Conservation (phyloP, 2,329 filamentous ascomycete species). For the Verruconis gallopava region DNA sequence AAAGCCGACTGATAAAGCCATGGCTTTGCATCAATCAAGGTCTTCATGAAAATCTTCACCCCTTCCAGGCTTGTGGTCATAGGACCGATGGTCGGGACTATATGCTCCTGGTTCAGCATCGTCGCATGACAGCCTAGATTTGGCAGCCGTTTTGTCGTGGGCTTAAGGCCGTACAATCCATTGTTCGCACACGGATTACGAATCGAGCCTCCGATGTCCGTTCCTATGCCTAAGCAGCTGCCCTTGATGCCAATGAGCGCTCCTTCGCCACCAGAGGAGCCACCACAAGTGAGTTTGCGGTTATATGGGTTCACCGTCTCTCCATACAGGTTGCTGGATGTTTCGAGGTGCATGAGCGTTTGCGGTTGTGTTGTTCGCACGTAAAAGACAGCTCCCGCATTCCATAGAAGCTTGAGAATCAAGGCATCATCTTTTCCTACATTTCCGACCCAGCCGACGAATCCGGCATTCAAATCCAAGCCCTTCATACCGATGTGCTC, state of each 20-base stretch:
- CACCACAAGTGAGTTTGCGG: conserved; percentile 36
- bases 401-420: conserved; percentile 33
- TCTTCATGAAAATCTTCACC: conserved; percentile 40
- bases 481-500: conserved; percentile 40
- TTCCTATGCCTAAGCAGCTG: conserved; percentile 39
- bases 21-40: conserved; percentile 38
- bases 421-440: conserved; percentile 33
- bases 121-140: conserved; percentile 28
- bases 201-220: conserved; percentile 40
- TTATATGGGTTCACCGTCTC: conserved; percentile 44
- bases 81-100: conserved; percentile 40
- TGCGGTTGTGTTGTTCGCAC: conserved; percentile 42
- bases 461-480: conserved; percentile 36
- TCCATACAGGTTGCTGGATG: conserved; percentile 37
- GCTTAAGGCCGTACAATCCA: conserved; percentile 32
- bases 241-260: conserved; percentile 40
- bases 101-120: conserved; percentile 32
- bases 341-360: conserved; percentile 42
- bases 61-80: conserved; percentile 41
- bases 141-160: conserved; percentile 32
- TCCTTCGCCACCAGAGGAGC: conserved; percentile 45
- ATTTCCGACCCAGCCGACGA: conserved; percentile 35
- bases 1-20: conserved; percentile 47
- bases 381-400: conserved; percentile 39
- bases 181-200: conserved; percentile 35